phyloP scores from a whole-genome alignment of 495 filamentous ascomycete species.

The Lepidopterella palustris region DNA sequence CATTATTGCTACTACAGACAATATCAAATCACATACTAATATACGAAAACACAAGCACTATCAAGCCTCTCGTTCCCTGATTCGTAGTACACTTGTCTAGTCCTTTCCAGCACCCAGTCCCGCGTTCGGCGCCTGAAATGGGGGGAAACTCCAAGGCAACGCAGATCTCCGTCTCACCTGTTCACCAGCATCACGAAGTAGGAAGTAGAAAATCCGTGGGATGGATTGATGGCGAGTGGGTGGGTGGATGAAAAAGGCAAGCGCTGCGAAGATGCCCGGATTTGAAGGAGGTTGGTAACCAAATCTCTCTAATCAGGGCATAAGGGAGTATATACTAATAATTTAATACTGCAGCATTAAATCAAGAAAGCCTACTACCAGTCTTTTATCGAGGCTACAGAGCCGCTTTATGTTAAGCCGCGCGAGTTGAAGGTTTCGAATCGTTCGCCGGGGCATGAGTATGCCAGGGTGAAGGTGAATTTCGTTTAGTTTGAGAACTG shows the following conservation, averaged over 20 bases:
- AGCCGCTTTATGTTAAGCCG: conserved; percentile 44
- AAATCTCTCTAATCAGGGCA: no score
- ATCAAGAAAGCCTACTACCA: conserved; percentile 47
- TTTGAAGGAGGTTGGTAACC: no score
- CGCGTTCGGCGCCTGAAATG: conserved; percentile 39
- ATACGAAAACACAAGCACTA: background rate
- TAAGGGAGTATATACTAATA: background rate
- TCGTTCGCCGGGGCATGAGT: conserved; percentile 16
- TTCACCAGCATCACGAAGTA: no score
- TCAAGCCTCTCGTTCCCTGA: background rate
- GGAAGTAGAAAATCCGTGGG: no score
- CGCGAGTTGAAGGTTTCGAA: conserved; percentile 35
- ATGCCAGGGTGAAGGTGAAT: conserved; percentile 8
- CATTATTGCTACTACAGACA: background rate
- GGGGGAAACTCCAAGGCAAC: no score
- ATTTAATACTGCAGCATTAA: conserved; percentile 37
- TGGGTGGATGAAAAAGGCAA: no score
- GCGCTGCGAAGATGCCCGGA: no score
- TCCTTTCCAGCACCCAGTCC: conserved; percentile 41
- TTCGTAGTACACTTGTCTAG: conserved; percentile 14
- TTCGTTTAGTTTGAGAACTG: background rate
- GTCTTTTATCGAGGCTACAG: conserved; percentile 43
- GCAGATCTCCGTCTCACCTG: no score
- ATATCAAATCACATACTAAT: background rate
- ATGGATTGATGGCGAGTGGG: no score